Percentiles rank a stretch among this genome's conserved stretches.
phyloP scores from a whole-genome alignment of 2,329 filamentous ascomycete species.

The Rhynchosporium secalis region DNA sequence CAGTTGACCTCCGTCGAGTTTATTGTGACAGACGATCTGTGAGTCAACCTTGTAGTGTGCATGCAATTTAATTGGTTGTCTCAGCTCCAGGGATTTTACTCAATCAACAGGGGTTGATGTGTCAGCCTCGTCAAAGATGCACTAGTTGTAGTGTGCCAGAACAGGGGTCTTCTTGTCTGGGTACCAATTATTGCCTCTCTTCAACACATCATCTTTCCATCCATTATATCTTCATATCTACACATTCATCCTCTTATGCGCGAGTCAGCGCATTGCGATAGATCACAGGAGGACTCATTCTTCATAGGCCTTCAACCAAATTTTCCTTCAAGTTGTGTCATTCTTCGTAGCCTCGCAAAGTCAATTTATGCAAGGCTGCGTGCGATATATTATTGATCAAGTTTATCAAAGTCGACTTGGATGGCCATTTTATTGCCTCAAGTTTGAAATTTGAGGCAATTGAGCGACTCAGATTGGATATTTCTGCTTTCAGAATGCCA shows the following conservation, averaged over 20 bases:
- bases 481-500: slow-evolving; percentile 2
- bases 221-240: not conserved
- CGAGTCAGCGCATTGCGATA: no score
- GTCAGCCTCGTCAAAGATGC: slow-evolving; percentile 6
- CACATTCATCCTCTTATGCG: not conserved
- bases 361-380: slow-evolving; percentile 9
- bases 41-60: slow-evolving; percentile 1
- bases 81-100: not conserved
- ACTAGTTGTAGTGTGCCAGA: not conserved
- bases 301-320: not conserved
- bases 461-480: no score
- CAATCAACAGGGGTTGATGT: not conserved
- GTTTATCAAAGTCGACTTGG: slow-evolving; percentile 2
- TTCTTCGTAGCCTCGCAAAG: not conserved
- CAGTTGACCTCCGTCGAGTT: not conserved
- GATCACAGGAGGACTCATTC: not conserved
- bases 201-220: not conserved
- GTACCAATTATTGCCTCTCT: not conserved
- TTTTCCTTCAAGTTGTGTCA: not conserved
- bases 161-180: no score
- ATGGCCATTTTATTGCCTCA: not conserved
- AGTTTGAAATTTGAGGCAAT: not conserved
- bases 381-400: not conserved
- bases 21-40: slow-evolving; percentile 1
- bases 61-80: not conserved